Evolutionary conservation across 192 early-diverging fungal genomes (phyloP).

Genomic region (Spinellus fusiger): DNA sequence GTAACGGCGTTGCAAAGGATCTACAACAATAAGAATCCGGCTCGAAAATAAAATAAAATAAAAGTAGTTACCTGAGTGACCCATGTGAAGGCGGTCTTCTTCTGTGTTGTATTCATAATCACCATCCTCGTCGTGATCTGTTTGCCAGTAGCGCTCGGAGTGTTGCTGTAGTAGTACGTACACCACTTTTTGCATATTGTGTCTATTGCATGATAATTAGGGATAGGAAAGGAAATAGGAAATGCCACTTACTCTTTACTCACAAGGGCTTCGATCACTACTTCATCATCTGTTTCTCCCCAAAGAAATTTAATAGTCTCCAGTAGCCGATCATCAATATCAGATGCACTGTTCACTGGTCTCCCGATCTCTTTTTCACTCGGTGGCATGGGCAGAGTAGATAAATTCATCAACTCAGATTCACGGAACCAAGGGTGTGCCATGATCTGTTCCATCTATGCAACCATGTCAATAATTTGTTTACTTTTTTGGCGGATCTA

Average conservation of each 20-base stretch:
- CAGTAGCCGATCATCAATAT: conserved; percentile 31
- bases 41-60: not conserved
- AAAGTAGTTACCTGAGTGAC: not conserved
- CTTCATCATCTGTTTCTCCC: conserved; percentile 28
- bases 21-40: not conserved
- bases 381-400: conserved; percentile 24
- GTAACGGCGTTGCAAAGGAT: conserved; percentile 15
- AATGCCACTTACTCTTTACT: conserved; percentile 22
- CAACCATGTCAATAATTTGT: not conserved
- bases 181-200: conserved; percentile 36
- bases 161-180: conserved; percentile 32
- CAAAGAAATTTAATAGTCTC: conserved; percentile 34
- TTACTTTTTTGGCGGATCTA: not conserved
- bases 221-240: not conserved
- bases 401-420: conserved; percentile 24
- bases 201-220: conserved; percentile 3
- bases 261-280: conserved; percentile 19
- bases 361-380: conserved; percentile 26
- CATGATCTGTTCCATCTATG: conserved; percentile 45
- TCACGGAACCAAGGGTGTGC: conserved; percentile 44
- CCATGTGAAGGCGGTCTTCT: not conserved
- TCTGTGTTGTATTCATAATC: conserved; percentile 7
- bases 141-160: conserved; percentile 32
- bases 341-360: conserved; percentile 17
- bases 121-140: conserved; percentile 26